A percentile compares a stretch with the other conserved stretches of the same genome.
These are phyloP conservation scores for Colletotrichum sp. DNA, from an alignment of 2,329 filamentous ascomycete genomes.

Conservation along the genomic window DNA sequence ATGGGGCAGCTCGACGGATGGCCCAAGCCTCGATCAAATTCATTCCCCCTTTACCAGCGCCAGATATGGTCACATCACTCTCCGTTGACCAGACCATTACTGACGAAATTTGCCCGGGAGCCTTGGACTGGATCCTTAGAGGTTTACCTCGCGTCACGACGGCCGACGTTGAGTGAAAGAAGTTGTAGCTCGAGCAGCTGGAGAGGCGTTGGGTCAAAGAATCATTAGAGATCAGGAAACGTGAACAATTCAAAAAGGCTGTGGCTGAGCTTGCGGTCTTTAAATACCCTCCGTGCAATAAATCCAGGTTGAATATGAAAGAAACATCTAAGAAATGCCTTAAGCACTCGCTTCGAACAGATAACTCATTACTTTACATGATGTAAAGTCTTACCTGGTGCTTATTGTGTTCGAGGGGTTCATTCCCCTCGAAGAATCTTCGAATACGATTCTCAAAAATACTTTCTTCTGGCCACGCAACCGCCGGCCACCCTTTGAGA, in stretches of 20 bases:
- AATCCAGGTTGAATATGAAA: not conserved
- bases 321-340: rapidly evolving
- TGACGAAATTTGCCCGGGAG: not conserved
- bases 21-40: too few species aligned
- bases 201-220: not conserved
- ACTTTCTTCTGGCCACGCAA: not conserved
- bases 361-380: not conserved
- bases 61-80: not conserved
- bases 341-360: not conserved
- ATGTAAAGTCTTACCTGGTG: not conserved
- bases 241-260: not conserved
- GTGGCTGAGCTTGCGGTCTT: not conserved
- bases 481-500: not conserved
- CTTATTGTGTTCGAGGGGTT: not conserved
- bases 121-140: not conserved
- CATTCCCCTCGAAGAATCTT: not conserved
- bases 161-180: not conserved
- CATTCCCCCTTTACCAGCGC: not conserved
- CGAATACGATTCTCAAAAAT: not conserved
- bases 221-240: not conserved
- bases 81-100: not conserved
- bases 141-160: not conserved
- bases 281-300: not conserved
- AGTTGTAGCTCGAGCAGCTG: not conserved
- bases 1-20: not conserved